Conservation (phyloP, 2,329 filamentous ascomycete genomes). For the Alternaria sp. region DNA sequence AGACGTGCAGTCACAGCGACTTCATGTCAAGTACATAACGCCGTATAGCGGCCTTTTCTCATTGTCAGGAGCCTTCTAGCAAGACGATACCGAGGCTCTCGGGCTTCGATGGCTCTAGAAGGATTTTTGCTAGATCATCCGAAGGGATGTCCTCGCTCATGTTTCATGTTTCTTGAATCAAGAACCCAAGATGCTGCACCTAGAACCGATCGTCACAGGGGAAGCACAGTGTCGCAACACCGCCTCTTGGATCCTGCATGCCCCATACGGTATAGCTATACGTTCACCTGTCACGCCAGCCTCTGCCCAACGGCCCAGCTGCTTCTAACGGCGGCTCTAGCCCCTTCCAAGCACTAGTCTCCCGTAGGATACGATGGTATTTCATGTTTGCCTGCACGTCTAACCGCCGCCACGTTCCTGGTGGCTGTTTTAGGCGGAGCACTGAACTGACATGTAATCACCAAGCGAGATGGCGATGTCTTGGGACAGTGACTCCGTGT, state of each 20-base stretch:
- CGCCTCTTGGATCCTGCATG: not conserved
- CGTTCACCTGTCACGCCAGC: constrained; percentile 10
- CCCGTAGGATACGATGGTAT: constrained; percentile 20
- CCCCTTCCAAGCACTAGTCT: constrained; percentile 15
- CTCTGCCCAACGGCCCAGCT: constrained; percentile 20
- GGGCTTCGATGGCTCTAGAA: not conserved
- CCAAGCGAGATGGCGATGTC: constrained; percentile 26
- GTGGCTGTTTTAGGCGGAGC: constrained; percentile 22
- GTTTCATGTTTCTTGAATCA: constrained; percentile 8
- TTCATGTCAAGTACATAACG: not conserved
- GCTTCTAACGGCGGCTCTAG: constrained; percentile 22
- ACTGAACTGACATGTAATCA: constrained; percentile 16
- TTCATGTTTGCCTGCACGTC: constrained; percentile 10
- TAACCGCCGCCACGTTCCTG: constrained; percentile 9
- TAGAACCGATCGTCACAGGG: constrained; percentile 12
- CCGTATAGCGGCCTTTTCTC: not conserved
- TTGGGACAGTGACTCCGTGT: not conserved
- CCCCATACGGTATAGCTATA: not conserved
- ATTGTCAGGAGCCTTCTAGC: not conserved
- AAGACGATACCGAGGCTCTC: not conserved
- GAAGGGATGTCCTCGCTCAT: constrained; percentile 1
- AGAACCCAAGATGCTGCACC: not conserved
- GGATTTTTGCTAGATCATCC: not conserved
- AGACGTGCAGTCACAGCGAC: not conserved
- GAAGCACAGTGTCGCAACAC: not conserved